A percentile compares a stretch with the other conserved stretches of the same genome.
phyloP scores from a whole-genome alignment of 495 filamentous ascomycete species.

The Penicillium lagena region DNA sequence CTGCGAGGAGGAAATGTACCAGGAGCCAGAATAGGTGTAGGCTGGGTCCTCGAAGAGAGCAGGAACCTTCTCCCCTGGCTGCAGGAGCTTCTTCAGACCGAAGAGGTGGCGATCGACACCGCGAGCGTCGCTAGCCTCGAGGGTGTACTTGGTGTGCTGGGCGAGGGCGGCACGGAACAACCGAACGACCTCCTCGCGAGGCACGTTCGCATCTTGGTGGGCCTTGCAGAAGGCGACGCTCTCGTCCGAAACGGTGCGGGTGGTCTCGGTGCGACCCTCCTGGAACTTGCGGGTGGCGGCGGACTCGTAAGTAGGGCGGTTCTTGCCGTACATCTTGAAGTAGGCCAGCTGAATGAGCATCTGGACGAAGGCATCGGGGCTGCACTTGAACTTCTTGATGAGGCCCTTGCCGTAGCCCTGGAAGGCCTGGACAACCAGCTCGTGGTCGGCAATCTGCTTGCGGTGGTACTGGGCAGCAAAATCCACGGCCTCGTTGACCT shows the following conservation, averaged over 20 bases:
- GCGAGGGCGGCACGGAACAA: constrained; percentile 77
- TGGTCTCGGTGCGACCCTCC: constrained; percentile 93
- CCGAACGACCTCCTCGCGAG: constrained; percentile 56
- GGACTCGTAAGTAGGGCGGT: constrained; percentile 96
- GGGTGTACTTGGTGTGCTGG: constrained; percentile 84
- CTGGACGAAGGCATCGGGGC: constrained; percentile 95
- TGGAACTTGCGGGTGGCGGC: constrained; percentile 93
- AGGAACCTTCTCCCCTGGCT: constrained; percentile 75
- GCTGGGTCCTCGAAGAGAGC: constrained; percentile 81
- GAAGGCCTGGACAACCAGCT: constrained; percentile 89
- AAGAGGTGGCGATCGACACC: constrained; percentile 97
- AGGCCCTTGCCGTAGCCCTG: constrained; percentile 97
- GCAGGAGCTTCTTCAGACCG: constrained; percentile 86
- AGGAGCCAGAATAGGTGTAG: constrained; percentile 75
- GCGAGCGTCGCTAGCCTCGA: constrained; percentile 79
- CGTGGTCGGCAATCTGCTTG: constrained; percentile 74
- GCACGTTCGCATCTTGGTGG: constrained; percentile 60
- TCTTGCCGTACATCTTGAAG: constrained; percentile 98
- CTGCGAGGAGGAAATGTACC: constrained; percentile 86
- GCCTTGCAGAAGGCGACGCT: constrained; percentile 86
- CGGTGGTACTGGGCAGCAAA: constrained; percentile 69
- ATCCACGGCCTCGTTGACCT: constrained; percentile 67
- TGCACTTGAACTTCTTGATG: constrained; percentile 99
- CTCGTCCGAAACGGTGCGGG: constrained; percentile 85
- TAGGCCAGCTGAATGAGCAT: constrained; percentile 99